Base-by-base conservation (phyloP, 176 grass and related monocot genomes). In the Tillandsia fasciculata region DNA sequence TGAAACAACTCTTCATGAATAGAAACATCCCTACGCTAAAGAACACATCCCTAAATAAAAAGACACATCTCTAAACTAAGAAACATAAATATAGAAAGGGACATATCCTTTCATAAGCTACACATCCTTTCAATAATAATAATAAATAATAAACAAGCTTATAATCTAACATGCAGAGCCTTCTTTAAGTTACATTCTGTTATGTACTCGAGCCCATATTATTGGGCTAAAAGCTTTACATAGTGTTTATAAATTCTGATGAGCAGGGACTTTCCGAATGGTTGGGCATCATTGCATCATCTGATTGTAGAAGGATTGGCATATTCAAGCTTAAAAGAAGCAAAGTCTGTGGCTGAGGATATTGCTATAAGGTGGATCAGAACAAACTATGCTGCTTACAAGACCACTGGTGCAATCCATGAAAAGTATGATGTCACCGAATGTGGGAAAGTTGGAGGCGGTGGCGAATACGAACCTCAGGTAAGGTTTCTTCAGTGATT, bases 231-330 rank as follows among this genome's bases (percentile, higher is more conserved):
- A 42, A 42, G 33, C 33, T 42, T 42, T 42, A 59, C 48, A 48
- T 56, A 18, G 8, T 28, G 51, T 14, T 78, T 22, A 10, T 68
- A 26, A 68, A 65, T 63, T 49, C 26, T 72, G 65, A 48, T 75
- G 48, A 75, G 57, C 64, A 97, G 93, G 93, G 93, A 97, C 75
- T 87, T 92, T 54, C 93, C 89, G 27, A 92, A 97, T 82, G 89
- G 93, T 69, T 97, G 93, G 93, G 86, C 93, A 12, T 89, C 93
- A 8, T 48, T 92, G 54, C 93, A 97, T 27, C 88, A 97, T 72
- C 80, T 97, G 74, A 92, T 96, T 83, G 80, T 53, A 12, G 82
- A 96, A 51, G 91, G 91, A 58, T 69, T 96, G 66, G 48, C 78
- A 59, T 80, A 74, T 49, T 81, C 74, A 78, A 75, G 73, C 64